Percentiles rank a stretch among this genome's conserved stretches.
phyloP scores from a whole-genome alignment of 768 basidiomycete genomes.

The Daedalea quercina region DNA sequence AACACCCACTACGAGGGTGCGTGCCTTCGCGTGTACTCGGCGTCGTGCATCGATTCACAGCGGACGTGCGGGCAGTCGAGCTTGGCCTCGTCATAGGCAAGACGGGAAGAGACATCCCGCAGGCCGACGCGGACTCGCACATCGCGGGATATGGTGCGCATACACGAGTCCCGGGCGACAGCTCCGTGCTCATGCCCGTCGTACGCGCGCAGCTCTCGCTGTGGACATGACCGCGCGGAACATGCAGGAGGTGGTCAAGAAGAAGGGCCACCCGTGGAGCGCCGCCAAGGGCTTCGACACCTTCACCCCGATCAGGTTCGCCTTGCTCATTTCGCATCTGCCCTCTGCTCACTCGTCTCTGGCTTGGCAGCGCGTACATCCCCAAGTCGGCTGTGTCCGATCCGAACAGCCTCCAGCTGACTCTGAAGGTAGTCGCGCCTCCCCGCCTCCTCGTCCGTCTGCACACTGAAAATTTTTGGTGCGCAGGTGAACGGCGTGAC shows the following conservation, averaged over 20 bases:
- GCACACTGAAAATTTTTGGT: neutral
- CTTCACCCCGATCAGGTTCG: constrained; percentile 80
- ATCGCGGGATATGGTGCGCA: constrained; percentile 86
- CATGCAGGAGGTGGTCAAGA: constrained; percentile 89
- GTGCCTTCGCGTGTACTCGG: neutral
- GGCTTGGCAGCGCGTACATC: constrained; percentile 58
- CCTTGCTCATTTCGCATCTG: constrained; percentile 2
- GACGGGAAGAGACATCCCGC: constrained; percentile 73
- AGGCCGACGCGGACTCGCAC: constrained; percentile 63
- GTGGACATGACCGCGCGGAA: constrained; percentile 97
- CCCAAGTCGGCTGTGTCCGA: constrained; percentile 64
- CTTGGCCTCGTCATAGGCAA: constrained; percentile 96
- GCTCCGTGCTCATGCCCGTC: neutral
- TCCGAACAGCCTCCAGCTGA: constrained; percentile 69
- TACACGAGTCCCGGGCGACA: neutral
- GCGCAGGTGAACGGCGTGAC: constrained; percentile 71
- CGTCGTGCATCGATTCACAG: neutral
- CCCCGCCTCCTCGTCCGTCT: neutral
- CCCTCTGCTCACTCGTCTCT: neutral
- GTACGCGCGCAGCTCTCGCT: constrained; percentile 74
- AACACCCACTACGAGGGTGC: constrained; percentile 88
- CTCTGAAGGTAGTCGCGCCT: constrained; percentile 51
- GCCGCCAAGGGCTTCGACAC: constrained; percentile 96
- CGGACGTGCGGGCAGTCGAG: constrained; percentile 53
- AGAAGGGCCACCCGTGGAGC: constrained; percentile 95